These are phyloP conservation scores for Yarrowia phangngaensis DNA, from an alignment of 805 yeast species.

Conservation along the genomic window DNA sequence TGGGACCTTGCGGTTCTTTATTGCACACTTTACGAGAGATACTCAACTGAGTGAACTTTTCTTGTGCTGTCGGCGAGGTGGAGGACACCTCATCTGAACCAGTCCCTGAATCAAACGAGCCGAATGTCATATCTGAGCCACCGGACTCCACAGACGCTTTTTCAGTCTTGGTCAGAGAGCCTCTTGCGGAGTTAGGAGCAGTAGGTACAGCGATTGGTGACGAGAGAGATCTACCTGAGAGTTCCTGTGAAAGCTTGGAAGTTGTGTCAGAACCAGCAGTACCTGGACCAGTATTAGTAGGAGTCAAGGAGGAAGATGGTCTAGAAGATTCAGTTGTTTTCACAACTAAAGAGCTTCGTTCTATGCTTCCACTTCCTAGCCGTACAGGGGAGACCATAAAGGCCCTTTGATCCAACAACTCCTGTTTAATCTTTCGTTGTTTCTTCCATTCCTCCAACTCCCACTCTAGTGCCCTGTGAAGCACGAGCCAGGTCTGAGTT, in stretches of 20 bases:
- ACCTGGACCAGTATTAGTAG: no score
- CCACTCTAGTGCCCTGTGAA: slow-evolving; percentile 48
- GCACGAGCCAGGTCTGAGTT: slow-evolving; percentile 59
- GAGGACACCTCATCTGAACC: slow-evolving; percentile 15
- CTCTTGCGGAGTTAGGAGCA: slow-evolving; percentile 1
- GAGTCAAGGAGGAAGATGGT: no score
- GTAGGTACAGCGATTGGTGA: slow-evolving; percentile 19
- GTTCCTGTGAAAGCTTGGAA: no score
- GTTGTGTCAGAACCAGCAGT: no score
- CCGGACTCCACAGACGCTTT: background rate
- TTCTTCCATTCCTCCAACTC: slow-evolving; percentile 29
- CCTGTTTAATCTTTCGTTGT: background rate
- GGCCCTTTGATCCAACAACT: slow-evolving; percentile 1
- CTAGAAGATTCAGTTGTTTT: no score
- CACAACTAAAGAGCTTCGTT: no score
- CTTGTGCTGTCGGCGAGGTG: background rate
- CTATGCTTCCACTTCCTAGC: no score
- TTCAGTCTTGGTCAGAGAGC: background rate
- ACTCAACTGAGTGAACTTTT: slow-evolving; percentile 10
- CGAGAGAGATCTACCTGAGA: background rate
- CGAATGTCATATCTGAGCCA: slow-evolving; percentile 12
- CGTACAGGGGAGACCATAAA: no score
- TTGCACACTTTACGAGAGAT: background rate
- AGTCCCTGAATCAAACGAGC: slow-evolving; percentile 2
- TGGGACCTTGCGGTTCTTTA: background rate